A percentile compares a stretch with the other conserved stretches of the same genome.
Conservation (phyloP, 306 rosid genomes). For the Rosa rugosa region DNA sequence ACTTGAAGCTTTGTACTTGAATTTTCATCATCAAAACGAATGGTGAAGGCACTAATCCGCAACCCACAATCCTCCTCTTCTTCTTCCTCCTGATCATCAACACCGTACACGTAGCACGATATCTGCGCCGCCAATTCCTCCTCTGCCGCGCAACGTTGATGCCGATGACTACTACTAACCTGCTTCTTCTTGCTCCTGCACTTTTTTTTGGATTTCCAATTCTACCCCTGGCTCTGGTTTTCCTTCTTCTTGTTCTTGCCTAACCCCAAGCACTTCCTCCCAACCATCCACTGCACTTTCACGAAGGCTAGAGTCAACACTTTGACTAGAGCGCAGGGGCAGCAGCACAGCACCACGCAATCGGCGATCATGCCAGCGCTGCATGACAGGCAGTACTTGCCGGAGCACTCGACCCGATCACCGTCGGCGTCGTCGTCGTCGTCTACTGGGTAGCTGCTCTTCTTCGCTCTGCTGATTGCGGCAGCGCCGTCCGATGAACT, state of each 20-base stretch:
- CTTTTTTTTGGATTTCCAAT: slow-evolving; percentile 4
- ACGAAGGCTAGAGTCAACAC: slow-evolving; percentile 54
- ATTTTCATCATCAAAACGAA: too few relatives aligned
- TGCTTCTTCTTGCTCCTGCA: not conserved
- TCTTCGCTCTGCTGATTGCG: not conserved
- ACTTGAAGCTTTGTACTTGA: too few relatives aligned
- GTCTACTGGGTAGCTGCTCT: slow-evolving; percentile 6
- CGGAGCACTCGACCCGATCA: slow-evolving; percentile 58
- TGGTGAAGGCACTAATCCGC: too few relatives aligned
- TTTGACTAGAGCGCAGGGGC: slow-evolving; percentile 68
- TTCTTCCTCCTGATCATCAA: too few relatives aligned
- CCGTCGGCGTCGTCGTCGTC: not conserved
- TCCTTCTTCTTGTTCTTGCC: slow-evolving; percentile 26
- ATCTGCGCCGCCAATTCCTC: too few relatives aligned
- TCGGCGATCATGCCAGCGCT: slow-evolving; percentile 56
- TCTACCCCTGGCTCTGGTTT: not conserved
- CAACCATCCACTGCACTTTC: slow-evolving; percentile 60
- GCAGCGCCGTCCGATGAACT: not conserved
- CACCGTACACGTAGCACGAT: too few relatives aligned
- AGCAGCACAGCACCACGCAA: slow-evolving; percentile 76
- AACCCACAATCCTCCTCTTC: too few relatives aligned
- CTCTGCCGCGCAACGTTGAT: too few relatives aligned
- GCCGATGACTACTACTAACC: too few relatives aligned
- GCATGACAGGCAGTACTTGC: slow-evolving; percentile 56
- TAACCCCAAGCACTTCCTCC: slow-evolving; percentile 49